Evolutionary conservation across 495 filamentous ascomycete species (phyloP), one percentile per base, ranked within the genome.

Genomic region (Collariella sp.): DNA sequence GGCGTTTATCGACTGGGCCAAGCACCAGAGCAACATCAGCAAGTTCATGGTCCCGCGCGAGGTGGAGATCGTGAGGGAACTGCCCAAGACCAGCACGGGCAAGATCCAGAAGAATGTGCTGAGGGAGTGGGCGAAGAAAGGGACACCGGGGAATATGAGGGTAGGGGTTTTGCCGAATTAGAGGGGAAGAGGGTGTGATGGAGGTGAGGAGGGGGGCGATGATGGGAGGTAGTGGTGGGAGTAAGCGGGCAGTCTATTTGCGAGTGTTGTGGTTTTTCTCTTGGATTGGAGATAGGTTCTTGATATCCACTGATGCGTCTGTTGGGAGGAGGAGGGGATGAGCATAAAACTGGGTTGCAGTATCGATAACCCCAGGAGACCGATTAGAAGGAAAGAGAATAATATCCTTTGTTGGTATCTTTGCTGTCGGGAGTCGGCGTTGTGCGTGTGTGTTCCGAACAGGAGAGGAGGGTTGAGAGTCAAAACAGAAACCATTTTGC

Each of bases 41-140:
- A 86, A 82, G 60, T 98, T 96, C 67, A 97, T 97, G 93, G 83
- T 97, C 20, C 93, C 93, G 10, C 77, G 86, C 44, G 93, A 97
- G 74, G 88, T 97, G 1, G 89, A 95, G 71, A 75, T 98, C 49
- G 82, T 98, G 29, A 54, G 70, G 20, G 90, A 96, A 68, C 73
- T 98, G 51, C 93, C 93, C 12, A 97, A 98, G 79, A 98, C 94
- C 23, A 90, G 85, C 62, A 98, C 93, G 2, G 93, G 93, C 23
- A 97, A 98, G 76, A 73, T 98, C 49, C 84, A 87, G 79, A 98
- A 98, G 79, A 97, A 96, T 67, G 82, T 95, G 38, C 64, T 98
- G 41, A 72, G 91, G 55, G 86, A 89, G 63, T 91, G 89, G 91
- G 86, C 86, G 4, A 91, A 81, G 70, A 81, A 59, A 39, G 65